Evolutionary conservation across 768 basidiomycete species (phyloP).

Genomic region (Clitopilus passeckerianus): DNA sequence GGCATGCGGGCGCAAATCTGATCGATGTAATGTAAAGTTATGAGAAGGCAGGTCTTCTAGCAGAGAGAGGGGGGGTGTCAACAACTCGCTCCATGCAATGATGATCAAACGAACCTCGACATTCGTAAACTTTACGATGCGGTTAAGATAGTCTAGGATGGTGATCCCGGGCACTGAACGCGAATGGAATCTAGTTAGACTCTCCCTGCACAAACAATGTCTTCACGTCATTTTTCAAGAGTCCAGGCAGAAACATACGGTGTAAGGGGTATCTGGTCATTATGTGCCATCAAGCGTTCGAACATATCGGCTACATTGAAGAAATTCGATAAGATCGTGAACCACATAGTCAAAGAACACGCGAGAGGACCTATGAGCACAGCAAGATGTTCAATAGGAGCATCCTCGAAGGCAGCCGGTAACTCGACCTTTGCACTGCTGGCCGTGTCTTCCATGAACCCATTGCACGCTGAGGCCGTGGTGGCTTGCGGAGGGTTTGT

Average conservation of each 20-base stretch:
- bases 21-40: constrained; percentile 88
- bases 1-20: constrained; percentile 86
- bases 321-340: constrained; percentile 5
- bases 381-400: constrained; percentile 77
- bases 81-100: background rate
- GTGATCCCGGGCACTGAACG: constrained; percentile 84
- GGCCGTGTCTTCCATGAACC: constrained; percentile 70
- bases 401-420: constrained; percentile 81
- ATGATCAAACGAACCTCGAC: constrained; percentile 65
- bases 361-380: constrained; percentile 72
- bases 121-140: constrained; percentile 93
- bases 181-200: constrained; percentile 95
- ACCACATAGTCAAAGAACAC: constrained; percentile 13
- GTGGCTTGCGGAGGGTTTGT: constrained; percentile 12
- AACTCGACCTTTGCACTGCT: constrained; percentile 67
- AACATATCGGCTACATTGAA: constrained; percentile 84
- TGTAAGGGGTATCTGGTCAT: constrained; percentile 90
- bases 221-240: background rate
- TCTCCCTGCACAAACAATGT: constrained; percentile 51
- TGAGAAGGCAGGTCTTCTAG: constrained; percentile 75
- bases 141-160: constrained; percentile 88
- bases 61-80: constrained; percentile 1
- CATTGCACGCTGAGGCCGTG: constrained; percentile 56
- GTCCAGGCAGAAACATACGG: constrained; percentile 49
- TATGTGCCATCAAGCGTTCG: constrained; percentile 89